Conservation (phyloP, 306 rosid genomes). For the Argentina anserina region DNA sequence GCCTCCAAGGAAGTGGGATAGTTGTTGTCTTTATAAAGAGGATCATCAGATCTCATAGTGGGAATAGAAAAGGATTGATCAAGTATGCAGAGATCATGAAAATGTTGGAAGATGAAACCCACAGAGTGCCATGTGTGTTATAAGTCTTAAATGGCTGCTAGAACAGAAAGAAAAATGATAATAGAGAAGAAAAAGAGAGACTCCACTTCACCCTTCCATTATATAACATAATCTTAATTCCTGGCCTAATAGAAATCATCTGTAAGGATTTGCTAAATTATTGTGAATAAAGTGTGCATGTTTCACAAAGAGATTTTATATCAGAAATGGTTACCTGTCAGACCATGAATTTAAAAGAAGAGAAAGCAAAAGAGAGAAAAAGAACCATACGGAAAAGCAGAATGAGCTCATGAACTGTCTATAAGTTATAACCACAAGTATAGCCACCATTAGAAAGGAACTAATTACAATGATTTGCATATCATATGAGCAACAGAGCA, state of each 20-base stretch:
- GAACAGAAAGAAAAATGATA: neutral
- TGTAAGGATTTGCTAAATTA: neutral
- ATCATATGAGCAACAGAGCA: neutral
- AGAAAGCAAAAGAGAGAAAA: slow-evolving; percentile 14
- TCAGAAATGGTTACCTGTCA: neutral
- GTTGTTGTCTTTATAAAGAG: slow-evolving; percentile 17
- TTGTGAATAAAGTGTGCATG: neutral
- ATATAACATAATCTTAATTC: neutral
- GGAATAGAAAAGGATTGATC: neutral
- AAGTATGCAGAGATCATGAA: neutral
- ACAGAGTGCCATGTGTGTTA: slow-evolving; percentile 7
- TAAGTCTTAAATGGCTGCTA: slow-evolving; percentile 18
- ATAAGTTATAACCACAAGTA: neutral
- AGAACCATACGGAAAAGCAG: neutral
- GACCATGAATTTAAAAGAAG: slow-evolving; percentile 18
- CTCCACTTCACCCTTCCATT: neutral
- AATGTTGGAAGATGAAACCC: slow-evolving; percentile 2
- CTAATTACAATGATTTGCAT: neutral
- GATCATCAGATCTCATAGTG: slow-evolving; percentile 10
- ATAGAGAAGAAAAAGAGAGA: neutral
- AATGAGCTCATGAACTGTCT: neutral
- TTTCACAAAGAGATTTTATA: neutral
- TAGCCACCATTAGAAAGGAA: neutral
- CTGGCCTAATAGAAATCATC: slow-evolving; percentile 3
- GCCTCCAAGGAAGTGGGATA: slow-evolving; percentile 25